Conservation (phyloP, 345 rosid genomes). For the Arabis hirsuta region DNA sequence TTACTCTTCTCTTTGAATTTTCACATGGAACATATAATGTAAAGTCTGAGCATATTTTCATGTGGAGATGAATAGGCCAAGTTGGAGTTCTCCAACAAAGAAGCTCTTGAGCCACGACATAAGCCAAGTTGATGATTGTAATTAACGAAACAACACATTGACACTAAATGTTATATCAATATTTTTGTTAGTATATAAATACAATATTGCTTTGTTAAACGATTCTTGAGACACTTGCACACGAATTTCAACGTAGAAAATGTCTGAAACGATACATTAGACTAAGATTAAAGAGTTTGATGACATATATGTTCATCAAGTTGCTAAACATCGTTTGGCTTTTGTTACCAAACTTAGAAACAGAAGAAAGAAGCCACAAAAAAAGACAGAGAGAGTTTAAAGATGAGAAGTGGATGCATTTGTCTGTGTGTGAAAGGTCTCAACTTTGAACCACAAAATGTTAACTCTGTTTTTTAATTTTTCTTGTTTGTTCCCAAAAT, state of each 20-base stretch:
- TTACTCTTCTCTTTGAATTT: background rate
- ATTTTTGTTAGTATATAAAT: background rate
- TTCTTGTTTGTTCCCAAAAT: conserved; percentile 11
- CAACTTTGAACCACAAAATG: conserved; percentile 7
- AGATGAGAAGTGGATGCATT: conserved; percentile 33
- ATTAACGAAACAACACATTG: conserved; percentile 30
- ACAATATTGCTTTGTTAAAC: no score
- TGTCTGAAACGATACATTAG: background rate
- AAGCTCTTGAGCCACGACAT: conserved; percentile 33
- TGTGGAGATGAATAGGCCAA: conserved; percentile 39
- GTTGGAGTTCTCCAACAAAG: conserved; percentile 32
- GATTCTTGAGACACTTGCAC: background rate
- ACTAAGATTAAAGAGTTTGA: conserved; percentile 9
- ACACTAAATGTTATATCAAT: conserved; percentile 7
- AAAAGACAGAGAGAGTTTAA: conserved; percentile 20
- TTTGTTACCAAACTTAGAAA: conserved; percentile 29
- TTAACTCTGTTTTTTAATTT: background rate
- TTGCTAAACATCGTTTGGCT: conserved; percentile 19
- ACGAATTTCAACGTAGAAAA: background rate
- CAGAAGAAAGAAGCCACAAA: conserved; percentile 21
- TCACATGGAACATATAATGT: conserved; percentile 3
- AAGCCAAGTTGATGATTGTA: conserved; percentile 41
- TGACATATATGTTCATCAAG: conserved; percentile 5
- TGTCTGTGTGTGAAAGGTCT: conserved; percentile 41
- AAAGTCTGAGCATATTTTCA: conserved; percentile 6